These are phyloP conservation scores for Beauveria brongniartii DNA, from an alignment of 2,329 filamentous ascomycete genomes.

Conservation along the genomic window DNA sequence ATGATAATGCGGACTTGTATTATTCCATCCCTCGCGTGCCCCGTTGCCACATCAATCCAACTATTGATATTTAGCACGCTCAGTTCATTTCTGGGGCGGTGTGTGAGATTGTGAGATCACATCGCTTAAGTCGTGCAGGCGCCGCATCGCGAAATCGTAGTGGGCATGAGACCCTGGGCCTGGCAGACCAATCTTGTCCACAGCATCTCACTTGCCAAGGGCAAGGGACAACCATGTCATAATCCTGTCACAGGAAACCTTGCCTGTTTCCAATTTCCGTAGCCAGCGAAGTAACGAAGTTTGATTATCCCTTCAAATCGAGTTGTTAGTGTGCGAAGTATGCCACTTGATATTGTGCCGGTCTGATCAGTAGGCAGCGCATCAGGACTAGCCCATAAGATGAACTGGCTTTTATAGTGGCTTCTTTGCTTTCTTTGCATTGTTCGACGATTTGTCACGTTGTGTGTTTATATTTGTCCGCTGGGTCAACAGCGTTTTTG, in stretches of 20 bases:
- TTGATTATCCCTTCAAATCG: too few species aligned
- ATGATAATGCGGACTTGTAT: too few species aligned
- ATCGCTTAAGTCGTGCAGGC: neutral
- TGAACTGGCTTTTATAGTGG: too few species aligned
- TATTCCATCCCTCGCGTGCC: neutral
- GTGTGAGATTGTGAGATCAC: neutral
- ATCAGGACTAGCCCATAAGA: too few species aligned
- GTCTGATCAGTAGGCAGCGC: too few species aligned
- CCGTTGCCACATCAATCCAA: neutral
- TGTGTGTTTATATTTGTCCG: too few species aligned
- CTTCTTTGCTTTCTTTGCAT: too few species aligned
- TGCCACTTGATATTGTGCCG: too few species aligned
- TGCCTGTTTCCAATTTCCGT: neutral
- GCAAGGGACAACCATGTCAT: neutral
- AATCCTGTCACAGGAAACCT: neutral
- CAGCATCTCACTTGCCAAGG: neutral
- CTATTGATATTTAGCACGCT: neutral
- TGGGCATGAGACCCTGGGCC: neutral
- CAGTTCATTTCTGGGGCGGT: neutral
- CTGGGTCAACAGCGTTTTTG: too few species aligned
- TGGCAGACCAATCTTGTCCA: neutral
- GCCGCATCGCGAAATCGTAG: neutral
- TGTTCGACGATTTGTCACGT: too few species aligned
- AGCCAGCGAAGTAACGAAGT: too few species aligned
- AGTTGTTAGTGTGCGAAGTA: too few species aligned